These are phyloP conservation scores for Coniochaeta hoffmannii DNA, from an alignment of 2,329 filamentous ascomycete genomes.

Conservation along the genomic window DNA sequence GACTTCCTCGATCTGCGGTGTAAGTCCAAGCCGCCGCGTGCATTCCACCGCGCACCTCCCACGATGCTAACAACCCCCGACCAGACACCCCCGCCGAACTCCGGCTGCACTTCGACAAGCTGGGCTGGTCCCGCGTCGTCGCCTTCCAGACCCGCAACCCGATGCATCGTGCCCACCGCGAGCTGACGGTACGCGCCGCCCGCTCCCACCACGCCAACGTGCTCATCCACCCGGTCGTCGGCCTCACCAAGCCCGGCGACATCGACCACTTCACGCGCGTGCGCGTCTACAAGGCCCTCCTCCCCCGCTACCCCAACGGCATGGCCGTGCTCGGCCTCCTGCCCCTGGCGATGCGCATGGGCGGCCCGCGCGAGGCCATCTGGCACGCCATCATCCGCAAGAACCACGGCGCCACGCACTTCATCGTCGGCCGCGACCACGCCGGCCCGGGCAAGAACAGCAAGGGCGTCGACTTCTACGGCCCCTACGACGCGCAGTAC, in stretches of 20 bases:
- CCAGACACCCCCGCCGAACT: slow-evolving; percentile 88
- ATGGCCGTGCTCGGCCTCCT: slow-evolving; percentile 97
- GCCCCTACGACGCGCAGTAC: slow-evolving; percentile 93
- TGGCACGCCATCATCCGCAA: slow-evolving; percentile 99
- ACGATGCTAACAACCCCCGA: not conserved
- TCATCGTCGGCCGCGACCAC: slow-evolving; percentile 98
- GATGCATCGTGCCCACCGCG: slow-evolving; percentile 97
- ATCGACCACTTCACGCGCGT: slow-evolving; percentile 99
- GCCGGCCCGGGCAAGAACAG: slow-evolving; percentile 98
- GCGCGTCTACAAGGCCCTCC: slow-evolving; percentile 93
- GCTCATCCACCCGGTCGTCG: slow-evolving; percentile 96
- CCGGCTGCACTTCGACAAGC: slow-evolving; percentile 96
- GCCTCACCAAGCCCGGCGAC: slow-evolving; percentile 96
- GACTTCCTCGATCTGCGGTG: slow-evolving; percentile 96
- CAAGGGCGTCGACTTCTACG: slow-evolving; percentile 94
- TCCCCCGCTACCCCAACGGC: slow-evolving; percentile 95
- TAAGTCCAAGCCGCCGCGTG: slow-evolving; percentile 34
- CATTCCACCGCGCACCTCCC: not conserved
- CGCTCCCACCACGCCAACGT: slow-evolving; percentile 96
- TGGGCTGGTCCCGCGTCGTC: slow-evolving; percentile 95
- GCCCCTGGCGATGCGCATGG: slow-evolving; percentile 98
- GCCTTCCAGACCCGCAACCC: slow-evolving; percentile 99
- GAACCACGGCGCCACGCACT: slow-evolving; percentile 98
- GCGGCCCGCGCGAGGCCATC: slow-evolving; percentile 93
- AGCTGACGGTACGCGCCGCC: slow-evolving; percentile 93